phyloP scores from a whole-genome alignment of 192 early-diverging fungal genomes.

The Coemansia sp. region DNA sequence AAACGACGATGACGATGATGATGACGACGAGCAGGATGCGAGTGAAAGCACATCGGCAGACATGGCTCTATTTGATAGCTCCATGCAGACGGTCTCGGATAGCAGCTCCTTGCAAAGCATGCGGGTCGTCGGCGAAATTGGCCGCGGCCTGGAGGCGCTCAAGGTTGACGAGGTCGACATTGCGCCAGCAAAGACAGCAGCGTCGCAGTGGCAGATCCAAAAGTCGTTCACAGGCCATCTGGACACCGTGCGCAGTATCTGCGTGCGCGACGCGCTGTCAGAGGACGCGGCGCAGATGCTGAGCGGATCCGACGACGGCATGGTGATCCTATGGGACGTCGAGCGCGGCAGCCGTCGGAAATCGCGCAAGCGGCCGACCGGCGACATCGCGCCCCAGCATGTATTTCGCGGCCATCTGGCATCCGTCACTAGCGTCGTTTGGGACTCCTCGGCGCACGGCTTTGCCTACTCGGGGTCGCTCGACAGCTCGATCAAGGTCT shows the following conservation, averaged over 20 bases:
- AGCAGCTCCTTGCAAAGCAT: background rate
- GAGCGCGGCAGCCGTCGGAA: constrained; percentile 12
- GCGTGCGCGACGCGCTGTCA: background rate
- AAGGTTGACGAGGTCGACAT: constrained; percentile 29
- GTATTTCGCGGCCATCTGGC: constrained; percentile 46
- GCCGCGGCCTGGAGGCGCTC: background rate
- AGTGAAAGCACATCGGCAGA: too few relatives aligned
- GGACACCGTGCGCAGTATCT: constrained; percentile 34
- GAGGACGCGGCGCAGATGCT: constrained; percentile 16
- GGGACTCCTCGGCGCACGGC: background rate
- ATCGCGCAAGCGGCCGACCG: background rate
- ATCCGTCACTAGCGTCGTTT: constrained; percentile 34
- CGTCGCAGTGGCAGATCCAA: constrained; percentile 5
- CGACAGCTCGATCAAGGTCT: constrained; percentile 36
- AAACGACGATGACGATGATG: background rate
- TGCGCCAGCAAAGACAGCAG: background rate
- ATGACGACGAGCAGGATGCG: background rate
- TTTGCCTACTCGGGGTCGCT: constrained; percentile 45
- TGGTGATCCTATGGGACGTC: constrained; percentile 46
- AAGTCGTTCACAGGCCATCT: constrained; percentile 38
- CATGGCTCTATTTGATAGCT: too few relatives aligned
- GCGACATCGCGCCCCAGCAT: constrained; percentile 13
- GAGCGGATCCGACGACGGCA: constrained; percentile 40
- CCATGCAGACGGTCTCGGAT: background rate
- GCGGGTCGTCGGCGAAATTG: background rate